Evolutionary conservation across 176 grass and related monocot species (phyloP).

Genomic region (Zea luxurians): DNA sequence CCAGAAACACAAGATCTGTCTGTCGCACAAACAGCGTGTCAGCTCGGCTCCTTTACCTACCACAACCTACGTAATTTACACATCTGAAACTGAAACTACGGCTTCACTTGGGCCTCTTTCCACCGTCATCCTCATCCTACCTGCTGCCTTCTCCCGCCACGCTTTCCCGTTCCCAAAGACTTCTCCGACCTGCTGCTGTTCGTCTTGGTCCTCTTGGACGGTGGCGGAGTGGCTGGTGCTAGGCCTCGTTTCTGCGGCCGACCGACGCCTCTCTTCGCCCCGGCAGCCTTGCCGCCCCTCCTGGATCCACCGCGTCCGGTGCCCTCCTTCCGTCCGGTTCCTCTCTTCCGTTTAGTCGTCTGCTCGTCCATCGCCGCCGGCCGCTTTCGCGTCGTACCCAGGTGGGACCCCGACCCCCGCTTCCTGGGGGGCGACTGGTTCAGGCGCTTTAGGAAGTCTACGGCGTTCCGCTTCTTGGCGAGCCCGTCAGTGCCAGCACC

Average conservation of each 20-base stretch:
- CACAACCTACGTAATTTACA: slow-evolving; percentile 31
- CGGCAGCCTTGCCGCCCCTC: slow-evolving; percentile 24
- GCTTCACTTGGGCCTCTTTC: neutral
- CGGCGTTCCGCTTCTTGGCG: slow-evolving; percentile 70
- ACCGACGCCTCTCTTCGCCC: slow-evolving; percentile 62
- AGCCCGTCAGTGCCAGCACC: neutral
- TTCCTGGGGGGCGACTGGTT: slow-evolving; percentile 56
- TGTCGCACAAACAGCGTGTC: slow-evolving; percentile 23
- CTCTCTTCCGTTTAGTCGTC: slow-evolving; percentile 21
- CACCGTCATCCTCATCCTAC: neutral
- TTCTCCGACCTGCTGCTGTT: slow-evolving; percentile 39
- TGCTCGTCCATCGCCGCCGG: slow-evolving; percentile 20
- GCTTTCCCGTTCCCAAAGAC: slow-evolving; percentile 36
- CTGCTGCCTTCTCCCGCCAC: slow-evolving; percentile 43
- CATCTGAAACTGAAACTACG: neutral
- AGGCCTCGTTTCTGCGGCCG: slow-evolving; percentile 64
- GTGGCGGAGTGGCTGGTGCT: slow-evolving; percentile 41
- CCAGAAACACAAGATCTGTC: neutral
- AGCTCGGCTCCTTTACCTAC: neutral
- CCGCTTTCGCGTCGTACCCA: slow-evolving; percentile 44
- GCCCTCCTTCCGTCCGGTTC: slow-evolving; percentile 34
- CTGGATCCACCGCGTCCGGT: slow-evolving; percentile 46
- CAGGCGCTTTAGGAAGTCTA: slow-evolving; percentile 82
- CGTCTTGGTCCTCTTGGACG: slow-evolving; percentile 71
- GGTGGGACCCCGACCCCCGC: slow-evolving; percentile 32